These are phyloP conservation scores for Leccinum incarnatum DNA, from an alignment of 768 basidiomycete genomes.

Conservation along the genomic window DNA sequence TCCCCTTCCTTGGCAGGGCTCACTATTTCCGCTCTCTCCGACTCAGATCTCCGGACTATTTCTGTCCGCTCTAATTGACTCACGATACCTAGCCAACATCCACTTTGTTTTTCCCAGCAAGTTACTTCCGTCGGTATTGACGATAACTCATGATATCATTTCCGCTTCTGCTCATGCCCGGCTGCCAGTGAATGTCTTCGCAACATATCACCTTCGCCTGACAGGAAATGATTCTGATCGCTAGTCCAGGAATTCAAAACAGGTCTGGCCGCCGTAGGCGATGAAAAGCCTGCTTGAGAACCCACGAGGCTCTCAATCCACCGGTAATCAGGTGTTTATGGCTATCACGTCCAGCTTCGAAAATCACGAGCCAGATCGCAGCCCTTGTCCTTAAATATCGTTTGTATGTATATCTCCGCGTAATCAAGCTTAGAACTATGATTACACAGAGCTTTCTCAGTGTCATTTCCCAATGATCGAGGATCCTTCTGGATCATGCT, in stretches of 20 bases:
- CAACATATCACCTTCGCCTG: not conserved
- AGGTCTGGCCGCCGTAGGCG: conserved; percentile 9
- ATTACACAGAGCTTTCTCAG: not conserved
- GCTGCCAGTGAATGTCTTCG: not conserved
- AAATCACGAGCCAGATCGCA: conserved; percentile 15
- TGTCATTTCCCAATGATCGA: conserved; percentile 1
- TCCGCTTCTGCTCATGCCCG: not conserved
- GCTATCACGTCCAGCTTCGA: not conserved
- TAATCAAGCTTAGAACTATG: not conserved
- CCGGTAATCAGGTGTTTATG: not conserved
- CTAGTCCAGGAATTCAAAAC: not conserved
- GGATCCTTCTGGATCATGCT: not conserved
- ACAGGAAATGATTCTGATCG: not conserved
- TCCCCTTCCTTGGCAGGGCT: conserved; percentile 9
- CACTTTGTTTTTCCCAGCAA: not conserved
- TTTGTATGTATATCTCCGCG: not conserved
- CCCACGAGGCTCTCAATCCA: not conserved
- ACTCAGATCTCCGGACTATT: conserved; percentile 15
- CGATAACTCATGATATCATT: not conserved
- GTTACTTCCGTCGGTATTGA: not conserved
- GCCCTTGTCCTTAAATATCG: not conserved
- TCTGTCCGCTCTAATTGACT: conserved; percentile 8
- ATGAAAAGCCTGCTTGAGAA: conserved; percentile 10
- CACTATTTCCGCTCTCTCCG: conserved; percentile 14
- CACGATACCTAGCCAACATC: conserved; percentile 1